A percentile compares a stretch with the other conserved stretches of the same genome.
Evolutionary conservation across 352 stramenopile species (phyloP).

Genomic region (Lagenidium giganteum): DNA sequence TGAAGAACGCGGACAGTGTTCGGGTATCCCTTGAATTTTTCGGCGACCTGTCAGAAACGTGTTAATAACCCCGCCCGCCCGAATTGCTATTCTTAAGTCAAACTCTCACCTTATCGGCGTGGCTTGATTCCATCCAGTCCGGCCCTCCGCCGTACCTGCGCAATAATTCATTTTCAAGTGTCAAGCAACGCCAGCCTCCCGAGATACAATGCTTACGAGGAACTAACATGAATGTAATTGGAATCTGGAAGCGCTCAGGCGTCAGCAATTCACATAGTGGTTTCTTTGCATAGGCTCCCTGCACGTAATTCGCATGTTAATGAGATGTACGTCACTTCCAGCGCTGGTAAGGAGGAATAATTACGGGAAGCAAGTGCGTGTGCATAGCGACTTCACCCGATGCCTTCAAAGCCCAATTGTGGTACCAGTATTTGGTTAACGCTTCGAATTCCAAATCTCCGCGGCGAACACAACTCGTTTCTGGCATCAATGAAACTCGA

Average conservation of each 20-base stretch:
- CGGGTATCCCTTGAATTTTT: conserved; percentile 28
- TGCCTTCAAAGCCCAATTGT: conserved; percentile 67
- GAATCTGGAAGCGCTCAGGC: conserved; percentile 39
- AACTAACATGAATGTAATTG: conserved; percentile 62
- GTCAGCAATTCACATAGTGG: conserved; percentile 56
- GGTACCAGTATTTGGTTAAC: conserved; percentile 62
- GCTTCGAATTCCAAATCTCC: conserved; percentile 31
- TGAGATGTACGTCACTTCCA: no score
- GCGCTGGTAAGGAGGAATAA: not conserved
- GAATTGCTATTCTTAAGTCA: no score
- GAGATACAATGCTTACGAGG: not conserved
- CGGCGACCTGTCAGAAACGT: conserved; percentile 16
- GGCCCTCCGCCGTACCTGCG: conserved; percentile 42
- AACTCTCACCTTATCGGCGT: conserved; percentile 34
- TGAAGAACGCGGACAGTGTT: conserved; percentile 36
- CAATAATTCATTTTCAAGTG: not conserved
- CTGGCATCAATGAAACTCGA: conserved; percentile 48
- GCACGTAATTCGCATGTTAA: not conserved
- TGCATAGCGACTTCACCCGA: conserved; percentile 68
- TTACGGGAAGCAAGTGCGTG: conserved; percentile 53
- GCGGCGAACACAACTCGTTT: conserved; percentile 49
- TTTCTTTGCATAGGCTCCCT: conserved; percentile 48
- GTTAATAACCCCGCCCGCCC: no score
- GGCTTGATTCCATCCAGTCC: conserved; percentile 64
- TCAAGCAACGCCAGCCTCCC: no score